These are phyloP conservation scores for Macrolepiota fuliginosa DNA, from an alignment of 768 basidiomycete genomes.

Conservation along the genomic window DNA sequence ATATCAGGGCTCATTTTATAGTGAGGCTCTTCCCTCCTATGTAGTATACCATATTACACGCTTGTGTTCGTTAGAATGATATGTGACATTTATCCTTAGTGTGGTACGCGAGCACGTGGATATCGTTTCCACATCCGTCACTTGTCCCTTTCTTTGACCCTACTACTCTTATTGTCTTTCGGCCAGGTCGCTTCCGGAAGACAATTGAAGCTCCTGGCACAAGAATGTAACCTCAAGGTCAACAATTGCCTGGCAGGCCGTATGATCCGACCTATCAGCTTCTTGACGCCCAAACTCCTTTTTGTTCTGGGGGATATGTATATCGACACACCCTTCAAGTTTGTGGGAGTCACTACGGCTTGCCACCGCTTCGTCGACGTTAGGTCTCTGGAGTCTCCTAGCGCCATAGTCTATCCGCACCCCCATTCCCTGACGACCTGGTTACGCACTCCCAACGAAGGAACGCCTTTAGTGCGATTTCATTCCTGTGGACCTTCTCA, in stretches of 20 bases:
- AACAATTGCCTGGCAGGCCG: neutral
- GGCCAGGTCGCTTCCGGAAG: neutral
- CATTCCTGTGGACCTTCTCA: neutral
- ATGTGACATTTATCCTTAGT: neutral
- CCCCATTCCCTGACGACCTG: neutral
- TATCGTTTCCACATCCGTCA: neutral
- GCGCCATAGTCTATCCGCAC: neutral
- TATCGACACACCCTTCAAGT: neutral
- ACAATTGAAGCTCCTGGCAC: constrained; percentile 4
- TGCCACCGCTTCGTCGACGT: constrained; percentile 2
- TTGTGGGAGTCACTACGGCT: neutral
- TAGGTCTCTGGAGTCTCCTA: constrained; percentile 11
- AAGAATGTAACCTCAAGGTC: neutral
- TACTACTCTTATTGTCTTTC: neutral
- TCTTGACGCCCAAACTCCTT: constrained; percentile 14
- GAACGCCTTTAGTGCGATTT: constrained; percentile 1
- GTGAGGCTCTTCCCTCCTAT: neutral
- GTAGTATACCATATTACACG: neutral
- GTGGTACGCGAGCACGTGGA: neutral
- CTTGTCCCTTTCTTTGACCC: neutral
- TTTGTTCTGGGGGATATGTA: constrained; percentile 19
- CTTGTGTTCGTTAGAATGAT: neutral
- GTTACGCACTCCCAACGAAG: neutral
- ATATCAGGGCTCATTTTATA: neutral
- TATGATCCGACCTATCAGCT: constrained; percentile 1